phyloP scores from a whole-genome alignment of 257 asterid genomes.

The Solanum gandarillasii region DNA sequence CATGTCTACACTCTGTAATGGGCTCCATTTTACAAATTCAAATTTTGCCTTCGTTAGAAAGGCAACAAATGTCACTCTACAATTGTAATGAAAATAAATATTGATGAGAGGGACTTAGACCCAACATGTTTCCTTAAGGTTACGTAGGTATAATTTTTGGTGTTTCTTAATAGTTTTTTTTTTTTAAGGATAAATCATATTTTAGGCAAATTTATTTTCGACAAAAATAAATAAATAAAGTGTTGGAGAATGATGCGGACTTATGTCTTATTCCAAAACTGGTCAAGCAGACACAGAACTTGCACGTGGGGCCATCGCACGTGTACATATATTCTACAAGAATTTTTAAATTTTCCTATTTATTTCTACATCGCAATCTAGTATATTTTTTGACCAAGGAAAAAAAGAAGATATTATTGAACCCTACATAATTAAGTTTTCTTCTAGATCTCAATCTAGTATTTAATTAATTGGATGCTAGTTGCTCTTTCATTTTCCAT shows the following conservation, averaged over 20 bases:
- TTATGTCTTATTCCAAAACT: conserved; percentile 14
- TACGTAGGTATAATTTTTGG: background rate
- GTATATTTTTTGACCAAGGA: background rate
- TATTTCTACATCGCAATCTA: background rate
- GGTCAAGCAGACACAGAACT: conserved; percentile 64
- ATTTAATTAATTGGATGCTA: background rate
- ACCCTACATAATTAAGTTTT: background rate
- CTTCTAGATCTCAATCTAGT: background rate
- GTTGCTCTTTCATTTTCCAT: background rate
- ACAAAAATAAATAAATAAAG: background rate
- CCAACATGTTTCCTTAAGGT: background rate
- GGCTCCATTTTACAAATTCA: background rate
- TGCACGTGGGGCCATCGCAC: conserved; percentile 75
- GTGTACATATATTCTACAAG: conserved; percentile 42
- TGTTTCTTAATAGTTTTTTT: background rate
- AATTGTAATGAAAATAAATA: background rate
- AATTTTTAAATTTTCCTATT: background rate
- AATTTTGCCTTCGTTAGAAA: background rate
- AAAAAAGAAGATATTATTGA: background rate
- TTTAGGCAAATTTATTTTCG: background rate
- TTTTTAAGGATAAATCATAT: background rate
- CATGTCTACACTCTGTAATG: background rate
- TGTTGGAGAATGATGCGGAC: conserved; percentile 65
- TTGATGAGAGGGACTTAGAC: background rate
- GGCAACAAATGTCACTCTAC: background rate